These are phyloP conservation scores for Murraya paniculata DNA, from an alignment of 345 rosid species.

Conservation along the genomic window DNA sequence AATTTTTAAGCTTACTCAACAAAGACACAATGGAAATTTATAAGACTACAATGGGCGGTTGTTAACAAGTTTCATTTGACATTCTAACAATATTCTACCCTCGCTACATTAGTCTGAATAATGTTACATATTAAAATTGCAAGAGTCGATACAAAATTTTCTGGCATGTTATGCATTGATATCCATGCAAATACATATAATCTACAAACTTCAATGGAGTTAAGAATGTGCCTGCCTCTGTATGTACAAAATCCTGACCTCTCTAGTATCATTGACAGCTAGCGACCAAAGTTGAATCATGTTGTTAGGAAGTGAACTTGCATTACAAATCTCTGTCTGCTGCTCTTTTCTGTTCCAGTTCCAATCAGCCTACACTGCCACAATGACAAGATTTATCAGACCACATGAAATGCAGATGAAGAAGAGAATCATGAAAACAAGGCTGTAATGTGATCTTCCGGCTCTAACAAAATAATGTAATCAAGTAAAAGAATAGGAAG, in stretches of 20 bases:
- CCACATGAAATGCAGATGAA: neutral
- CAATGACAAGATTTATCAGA: neutral
- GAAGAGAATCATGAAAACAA: neutral
- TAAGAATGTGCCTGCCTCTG: neutral
- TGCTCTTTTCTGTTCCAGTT: neutral
- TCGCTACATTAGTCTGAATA: neutral
- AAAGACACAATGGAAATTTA: no score
- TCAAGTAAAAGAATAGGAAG: neutral
- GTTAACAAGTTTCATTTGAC: no score
- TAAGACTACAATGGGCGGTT: no score
- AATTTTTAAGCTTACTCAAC: no score
- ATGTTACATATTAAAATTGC: neutral
- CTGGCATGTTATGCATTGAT: neutral
- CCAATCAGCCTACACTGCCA: neutral
- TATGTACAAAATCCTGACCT: neutral
- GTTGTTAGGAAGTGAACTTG: neutral
- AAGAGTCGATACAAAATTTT: neutral
- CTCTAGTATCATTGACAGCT: neutral
- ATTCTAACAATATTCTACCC: no score
- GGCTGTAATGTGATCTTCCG: neutral
- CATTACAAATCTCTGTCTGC: neutral
- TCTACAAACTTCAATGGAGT: neutral
- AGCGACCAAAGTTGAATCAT: neutral
- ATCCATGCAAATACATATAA: neutral
- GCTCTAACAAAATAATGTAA: neutral